These are phyloP conservation scores for Citropsis articulata DNA, from an alignment of 345 rosid species.

Conservation along the genomic window DNA sequence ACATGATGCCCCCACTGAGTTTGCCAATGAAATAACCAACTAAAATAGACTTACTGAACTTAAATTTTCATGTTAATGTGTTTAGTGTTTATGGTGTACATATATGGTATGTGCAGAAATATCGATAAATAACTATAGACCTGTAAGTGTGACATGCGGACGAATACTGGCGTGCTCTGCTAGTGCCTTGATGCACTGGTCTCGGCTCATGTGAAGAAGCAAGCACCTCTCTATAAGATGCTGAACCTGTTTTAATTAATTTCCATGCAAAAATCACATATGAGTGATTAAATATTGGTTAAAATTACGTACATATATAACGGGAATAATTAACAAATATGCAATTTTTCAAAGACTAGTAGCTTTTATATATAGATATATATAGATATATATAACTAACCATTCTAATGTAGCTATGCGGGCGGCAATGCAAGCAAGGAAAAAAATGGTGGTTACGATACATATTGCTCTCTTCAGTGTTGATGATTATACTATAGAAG, in stretches of 20 bases:
- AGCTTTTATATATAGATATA: too few relatives aligned
- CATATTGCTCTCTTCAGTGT: conserved; percentile 21
- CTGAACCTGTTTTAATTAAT: conserved; percentile 50
- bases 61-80: neutral
- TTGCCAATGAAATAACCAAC: neutral
- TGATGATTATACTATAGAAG: conserved; percentile 1
- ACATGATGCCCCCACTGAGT: neutral
- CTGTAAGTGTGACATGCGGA: conserved; percentile 68
- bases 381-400: conserved; percentile 24
- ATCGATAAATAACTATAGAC: conserved; percentile 18
- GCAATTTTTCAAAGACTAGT: neutral
- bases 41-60: neutral
- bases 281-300: too few relatives aligned
- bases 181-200: conserved; percentile 66
- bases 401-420: conserved; percentile 64
- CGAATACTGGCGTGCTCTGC: conserved; percentile 55
- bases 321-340: too few relatives aligned
- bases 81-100: neutral
- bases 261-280: neutral
- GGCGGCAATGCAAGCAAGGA: conserved; percentile 82
- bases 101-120: too few relatives aligned
- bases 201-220: conserved; percentile 67
- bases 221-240: conserved; percentile 83
- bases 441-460: conserved; percentile 30
- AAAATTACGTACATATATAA: too few relatives aligned